phyloP scores from a whole-genome alignment of 208 protist genomes.

The Crithidia mellificae region DNA sequence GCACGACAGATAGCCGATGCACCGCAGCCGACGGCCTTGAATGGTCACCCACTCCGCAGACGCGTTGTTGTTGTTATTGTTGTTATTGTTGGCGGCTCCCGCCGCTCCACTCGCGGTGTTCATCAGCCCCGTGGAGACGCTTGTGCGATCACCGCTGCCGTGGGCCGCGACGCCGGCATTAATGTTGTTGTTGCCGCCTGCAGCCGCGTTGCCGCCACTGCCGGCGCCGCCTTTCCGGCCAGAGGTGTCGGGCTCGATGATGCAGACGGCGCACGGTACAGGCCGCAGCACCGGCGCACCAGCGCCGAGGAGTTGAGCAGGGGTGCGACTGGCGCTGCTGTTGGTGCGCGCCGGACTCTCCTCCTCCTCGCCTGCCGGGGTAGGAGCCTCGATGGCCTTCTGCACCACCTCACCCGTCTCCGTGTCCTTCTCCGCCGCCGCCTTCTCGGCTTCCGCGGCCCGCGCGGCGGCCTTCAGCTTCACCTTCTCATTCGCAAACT shows the following conservation, averaged over 20 bases:
- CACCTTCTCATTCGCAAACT: slow-evolving; percentile 28
- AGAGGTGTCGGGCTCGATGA: slow-evolving; percentile 62
- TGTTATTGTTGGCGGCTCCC: background rate
- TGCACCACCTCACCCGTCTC: background rate
- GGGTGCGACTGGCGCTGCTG: background rate
- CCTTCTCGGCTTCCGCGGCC: background rate
- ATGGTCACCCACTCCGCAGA: slow-evolving; percentile 50
- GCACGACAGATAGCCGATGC: slow-evolving; percentile 63
- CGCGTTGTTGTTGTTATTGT: no score
- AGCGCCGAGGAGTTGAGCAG: background rate
- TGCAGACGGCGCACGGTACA: slow-evolving; percentile 80
- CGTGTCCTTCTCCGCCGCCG: background rate
- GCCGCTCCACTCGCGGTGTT: background rate
- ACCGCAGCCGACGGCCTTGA: slow-evolving; percentile 60
- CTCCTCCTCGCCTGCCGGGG: slow-evolving; percentile 8
- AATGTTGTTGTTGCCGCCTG: no score
- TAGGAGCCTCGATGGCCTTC: slow-evolving; percentile 3
- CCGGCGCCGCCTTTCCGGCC: slow-evolving; percentile 23
- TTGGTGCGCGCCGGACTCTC: background rate
- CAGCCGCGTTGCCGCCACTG: background rate
- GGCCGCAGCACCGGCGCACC: slow-evolving; percentile 54
- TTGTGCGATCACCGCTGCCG: slow-evolving; percentile 3
- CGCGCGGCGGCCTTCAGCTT: slow-evolving; percentile 28
- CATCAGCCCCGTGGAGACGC: background rate
- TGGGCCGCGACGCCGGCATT: background rate